Percentiles rank a stretch among this genome's conserved stretches.
phyloP scores from a whole-genome alignment of 768 basidiomycete species.

The Boletus rubropictus region DNA sequence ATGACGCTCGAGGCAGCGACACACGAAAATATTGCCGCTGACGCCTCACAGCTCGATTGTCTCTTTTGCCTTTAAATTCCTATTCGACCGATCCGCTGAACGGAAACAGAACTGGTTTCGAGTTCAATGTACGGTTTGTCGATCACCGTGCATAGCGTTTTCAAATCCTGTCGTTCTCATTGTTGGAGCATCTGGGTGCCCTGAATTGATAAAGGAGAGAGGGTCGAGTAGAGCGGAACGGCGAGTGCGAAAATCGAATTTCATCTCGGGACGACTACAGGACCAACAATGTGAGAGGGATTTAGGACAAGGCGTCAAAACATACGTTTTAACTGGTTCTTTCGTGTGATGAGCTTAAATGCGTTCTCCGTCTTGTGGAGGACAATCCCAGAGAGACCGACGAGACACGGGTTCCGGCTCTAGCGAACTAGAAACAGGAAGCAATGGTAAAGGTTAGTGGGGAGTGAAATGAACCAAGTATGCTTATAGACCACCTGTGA shows the following conservation, averaged over 20 bases:
- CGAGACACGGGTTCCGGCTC: slow-evolving; percentile 70
- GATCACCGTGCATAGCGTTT: too few species aligned
- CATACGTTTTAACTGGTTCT: slow-evolving; percentile 65
- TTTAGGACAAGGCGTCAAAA: background rate
- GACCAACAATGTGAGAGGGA: background rate
- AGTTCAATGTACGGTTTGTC: too few species aligned
- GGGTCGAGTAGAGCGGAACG: slow-evolving; percentile 65
- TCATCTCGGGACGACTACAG: slow-evolving; percentile 68
- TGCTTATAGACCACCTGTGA: slow-evolving; percentile 52
- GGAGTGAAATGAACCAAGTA: background rate
- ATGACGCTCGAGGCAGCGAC: background rate
- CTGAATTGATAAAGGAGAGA: slow-evolving; percentile 32
- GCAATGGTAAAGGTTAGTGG: background rate
- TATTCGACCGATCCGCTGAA: too few species aligned
- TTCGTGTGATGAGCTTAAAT: too few species aligned
- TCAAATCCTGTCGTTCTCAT: too few species aligned
- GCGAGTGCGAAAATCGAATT: too few species aligned
- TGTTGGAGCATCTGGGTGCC: background rate
- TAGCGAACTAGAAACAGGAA: slow-evolving; percentile 48
- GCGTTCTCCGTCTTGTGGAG: slow-evolving; percentile 89
- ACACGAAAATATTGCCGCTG: background rate
- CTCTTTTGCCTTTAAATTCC: slow-evolving; percentile 86
- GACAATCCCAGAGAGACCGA: slow-evolving; percentile 76
- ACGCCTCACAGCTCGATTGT: slow-evolving; percentile 57
- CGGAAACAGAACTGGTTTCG: too few species aligned